Evolutionary conservation across 2,329 filamentous ascomycete genomes (phyloP), one percentile per base, ranked within the genome.

Genomic region (Ceratocystis papillata): DNA sequence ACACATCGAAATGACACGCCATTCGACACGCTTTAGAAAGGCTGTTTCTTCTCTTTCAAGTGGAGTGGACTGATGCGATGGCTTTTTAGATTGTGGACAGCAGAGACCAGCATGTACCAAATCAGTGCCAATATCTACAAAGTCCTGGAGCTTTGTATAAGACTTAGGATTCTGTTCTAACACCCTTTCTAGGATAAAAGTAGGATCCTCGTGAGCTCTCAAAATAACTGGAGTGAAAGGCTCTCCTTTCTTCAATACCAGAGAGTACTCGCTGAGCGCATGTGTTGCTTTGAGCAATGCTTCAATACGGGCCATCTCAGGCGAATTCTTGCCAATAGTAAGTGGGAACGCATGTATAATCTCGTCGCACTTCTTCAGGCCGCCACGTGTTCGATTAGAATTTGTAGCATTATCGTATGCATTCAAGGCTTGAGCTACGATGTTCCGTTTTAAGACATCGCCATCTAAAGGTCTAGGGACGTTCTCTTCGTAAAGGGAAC

Each of bases 371-470:
- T 85, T 89, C 75, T 89, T 90, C 71, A 94, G 80, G 0, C 87
- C 87, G 17, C 89, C 89, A 69, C 89, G 81, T 1, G 83, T 88
- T 65, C 84, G 83, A 70, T 93, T 91, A 0, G 88, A 87, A 71
- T 94, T 94, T 25, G 87, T 89, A 2, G 89, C 89, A 72, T 89
- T 89, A 71, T 94, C 89, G 72, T 91, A 94, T 3, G 87, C 82
- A 65, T 82, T 79, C 77, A 91, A 81, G 1, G 87, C 86, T 60
- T 84, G 79, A 1, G 79, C 78, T 53, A 88, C 76, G 7, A 90
- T 77, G 1, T 84, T 83, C 3, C 83, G 79, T 71, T 84, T 82
- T 1, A 90, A 75, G 5, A 79, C 73, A 2, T 79, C 74, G 2
- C 73, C 71, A 1, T 79, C 71, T 2, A 89, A 76, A 3, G 81